Percentiles rank a stretch among this genome's conserved stretches.
These are phyloP conservation scores for Heterobasidion parviporum DNA, from an alignment of 1,284 basidiomycete genomes.

Conservation along the genomic window DNA sequence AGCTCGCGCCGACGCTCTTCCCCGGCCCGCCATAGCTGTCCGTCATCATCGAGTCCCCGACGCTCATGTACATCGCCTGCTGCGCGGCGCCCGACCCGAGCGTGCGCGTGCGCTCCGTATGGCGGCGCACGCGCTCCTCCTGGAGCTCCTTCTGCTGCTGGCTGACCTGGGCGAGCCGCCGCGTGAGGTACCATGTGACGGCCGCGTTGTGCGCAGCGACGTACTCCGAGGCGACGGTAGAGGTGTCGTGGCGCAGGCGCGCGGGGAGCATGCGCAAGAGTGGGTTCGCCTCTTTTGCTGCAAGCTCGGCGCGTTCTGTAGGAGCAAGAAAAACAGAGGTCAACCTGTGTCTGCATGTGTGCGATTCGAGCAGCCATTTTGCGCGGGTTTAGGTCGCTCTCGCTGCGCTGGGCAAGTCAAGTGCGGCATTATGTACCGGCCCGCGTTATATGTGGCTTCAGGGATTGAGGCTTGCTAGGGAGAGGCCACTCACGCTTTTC, in stretches of 20 bases:
- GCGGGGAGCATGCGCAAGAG: slow-evolving; percentile 58
- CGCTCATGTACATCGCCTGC: slow-evolving; percentile 40
- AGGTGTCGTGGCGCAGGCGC: slow-evolving; percentile 50
- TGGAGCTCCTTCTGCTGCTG: slow-evolving; percentile 81
- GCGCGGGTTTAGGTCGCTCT: background rate
- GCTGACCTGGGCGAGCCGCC: slow-evolving; percentile 70
- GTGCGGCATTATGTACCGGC: background rate
- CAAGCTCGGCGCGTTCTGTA: slow-evolving; percentile 58
- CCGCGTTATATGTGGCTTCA: background rate
- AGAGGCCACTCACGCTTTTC: slow-evolving; percentile 64
- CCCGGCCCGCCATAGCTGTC: background rate
- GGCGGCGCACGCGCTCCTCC: slow-evolving; percentile 77
- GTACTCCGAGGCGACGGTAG: slow-evolving; percentile 53
- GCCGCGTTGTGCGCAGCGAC: slow-evolving; percentile 77
- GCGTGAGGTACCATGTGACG: slow-evolving; percentile 80
- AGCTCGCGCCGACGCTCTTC: slow-evolving; percentile 15
- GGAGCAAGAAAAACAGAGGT: background rate
- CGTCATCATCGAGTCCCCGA: slow-evolving; percentile 15
- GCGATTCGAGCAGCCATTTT: background rate
- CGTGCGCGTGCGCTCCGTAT: slow-evolving; percentile 70
- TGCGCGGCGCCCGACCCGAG: slow-evolving; percentile 66
- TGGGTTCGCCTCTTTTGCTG: slow-evolving; percentile 52
- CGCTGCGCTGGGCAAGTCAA: background rate
- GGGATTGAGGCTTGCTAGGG: slow-evolving; percentile 1
- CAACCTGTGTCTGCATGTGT: background rate